Percentiles rank a stretch among this genome's conserved stretches.
Evolutionary conservation across 2,329 filamentous ascomycete genomes (phyloP).

Genomic region (Neopestalotiopsis rosae): DNA sequence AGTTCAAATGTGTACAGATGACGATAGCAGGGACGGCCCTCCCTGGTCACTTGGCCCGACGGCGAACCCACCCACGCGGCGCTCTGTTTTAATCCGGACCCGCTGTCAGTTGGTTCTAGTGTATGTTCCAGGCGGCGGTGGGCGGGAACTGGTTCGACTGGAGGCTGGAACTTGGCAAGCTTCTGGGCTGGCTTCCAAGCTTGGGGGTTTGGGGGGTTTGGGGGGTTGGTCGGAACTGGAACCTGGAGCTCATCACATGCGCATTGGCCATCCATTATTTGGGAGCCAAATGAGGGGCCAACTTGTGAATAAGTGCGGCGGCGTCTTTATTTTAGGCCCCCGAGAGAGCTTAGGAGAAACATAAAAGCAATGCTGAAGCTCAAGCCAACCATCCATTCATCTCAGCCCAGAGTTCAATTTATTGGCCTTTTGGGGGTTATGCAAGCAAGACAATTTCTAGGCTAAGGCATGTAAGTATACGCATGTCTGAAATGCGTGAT

Average conservation of each 20-base stretch:
- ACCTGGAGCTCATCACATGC: slow-evolving; percentile 14
- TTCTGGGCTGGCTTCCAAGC: background rate
- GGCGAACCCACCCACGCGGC: background rate
- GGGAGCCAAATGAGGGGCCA: background rate
- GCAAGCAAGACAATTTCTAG: too few relatives aligned
- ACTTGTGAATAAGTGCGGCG: background rate
- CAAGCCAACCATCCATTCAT: too few relatives aligned
- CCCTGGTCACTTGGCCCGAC: slow-evolving; percentile 5
- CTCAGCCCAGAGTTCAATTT: too few relatives aligned
- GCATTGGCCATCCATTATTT: slow-evolving; percentile 7
- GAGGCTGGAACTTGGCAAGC: too few relatives aligned
- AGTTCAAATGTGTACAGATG: slow-evolving; percentile 11
- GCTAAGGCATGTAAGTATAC: too few relatives aligned
- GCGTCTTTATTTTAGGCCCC: background rate
- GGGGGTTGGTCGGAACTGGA: background rate
- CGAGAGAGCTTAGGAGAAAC: background rate
- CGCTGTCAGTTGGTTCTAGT: background rate
- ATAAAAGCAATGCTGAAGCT: background rate
- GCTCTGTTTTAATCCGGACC: slow-evolving; percentile 15
- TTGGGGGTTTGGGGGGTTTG: background rate
- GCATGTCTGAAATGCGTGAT: too few relatives aligned
- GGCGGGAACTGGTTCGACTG: background rate
- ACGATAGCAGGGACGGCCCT: slow-evolving; percentile 12
- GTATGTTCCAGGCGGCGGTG: background rate
- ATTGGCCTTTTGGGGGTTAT: too few relatives aligned